phyloP scores from a whole-genome alignment of 2,329 filamentous ascomycete species.

The Fusarium sp. region DNA sequence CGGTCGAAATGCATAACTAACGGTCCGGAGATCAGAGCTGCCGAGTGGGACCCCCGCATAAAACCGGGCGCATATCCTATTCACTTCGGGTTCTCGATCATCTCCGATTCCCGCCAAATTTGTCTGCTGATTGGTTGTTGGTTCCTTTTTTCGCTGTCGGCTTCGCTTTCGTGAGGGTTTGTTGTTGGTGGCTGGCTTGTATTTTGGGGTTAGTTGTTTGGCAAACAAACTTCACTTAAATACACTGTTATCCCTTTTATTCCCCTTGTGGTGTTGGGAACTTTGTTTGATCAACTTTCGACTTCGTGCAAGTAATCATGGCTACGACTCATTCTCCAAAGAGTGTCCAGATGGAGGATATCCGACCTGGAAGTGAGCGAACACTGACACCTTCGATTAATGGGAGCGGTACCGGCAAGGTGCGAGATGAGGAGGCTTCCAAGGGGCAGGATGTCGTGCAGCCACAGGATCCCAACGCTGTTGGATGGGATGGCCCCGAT shows the following conservation, averaged over 20 bases:
- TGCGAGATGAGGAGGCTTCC: constrained; percentile 28
- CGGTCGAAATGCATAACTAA: constrained; percentile 13
- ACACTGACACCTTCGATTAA: constrained; percentile 32
- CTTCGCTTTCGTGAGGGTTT: neutral
- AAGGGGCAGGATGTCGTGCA: neutral
- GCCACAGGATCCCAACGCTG: constrained; percentile 38
- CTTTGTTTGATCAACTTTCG: neutral
- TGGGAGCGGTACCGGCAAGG: neutral
- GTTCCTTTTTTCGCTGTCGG: neutral
- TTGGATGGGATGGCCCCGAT: constrained; percentile 44
- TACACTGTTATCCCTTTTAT: neutral
- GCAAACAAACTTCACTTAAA: constrained; percentile 19
- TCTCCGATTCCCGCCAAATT: neutral
- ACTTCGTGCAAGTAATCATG: neutral
- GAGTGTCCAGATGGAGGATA: neutral
- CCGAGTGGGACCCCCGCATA: constrained; percentile 33
- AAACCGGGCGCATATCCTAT: constrained; percentile 7
- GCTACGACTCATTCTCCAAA: neutral
- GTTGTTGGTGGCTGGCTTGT: neutral
- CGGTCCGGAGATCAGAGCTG: constrained; percentile 11
- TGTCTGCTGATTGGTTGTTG: neutral
- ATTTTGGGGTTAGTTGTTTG: neutral
- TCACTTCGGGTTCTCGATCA: neutral
- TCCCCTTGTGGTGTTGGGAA: neutral
- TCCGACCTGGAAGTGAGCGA: constrained; percentile 34